These are phyloP conservation scores for Casaregolazyma lundiana DNA, from an alignment of 1,139 yeast species.

Conservation along the genomic window DNA sequence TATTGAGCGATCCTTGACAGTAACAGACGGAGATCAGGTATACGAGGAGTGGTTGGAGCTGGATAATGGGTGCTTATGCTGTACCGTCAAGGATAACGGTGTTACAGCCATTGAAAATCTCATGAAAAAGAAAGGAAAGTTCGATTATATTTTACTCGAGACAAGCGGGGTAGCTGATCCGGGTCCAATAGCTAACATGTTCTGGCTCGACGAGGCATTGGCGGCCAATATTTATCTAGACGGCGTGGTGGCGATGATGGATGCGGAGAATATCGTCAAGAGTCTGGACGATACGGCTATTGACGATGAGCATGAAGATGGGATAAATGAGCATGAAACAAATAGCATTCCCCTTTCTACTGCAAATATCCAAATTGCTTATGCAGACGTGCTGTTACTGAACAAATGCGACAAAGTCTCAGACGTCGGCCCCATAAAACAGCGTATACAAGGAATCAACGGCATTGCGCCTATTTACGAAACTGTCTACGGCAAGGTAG, in stretches of 20 bases:
- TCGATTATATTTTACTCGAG: conserved; percentile 85
- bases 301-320: conserved; percentile 52
- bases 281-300: conserved; percentile 72
- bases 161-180: conserved; percentile 99
- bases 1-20: conserved; percentile 81
- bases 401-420: conserved; percentile 65
- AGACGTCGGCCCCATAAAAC: conserved; percentile 26
- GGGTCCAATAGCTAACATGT: conserved; percentile 91
- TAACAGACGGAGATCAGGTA: conserved; percentile 48
- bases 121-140: conserved; percentile 64
- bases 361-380: conserved; percentile 84
- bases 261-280: conserved; percentile 60
- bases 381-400: conserved; percentile 76
- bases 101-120: conserved; percentile 90
- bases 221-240: conserved; percentile 82
- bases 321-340: conserved; percentile 14
- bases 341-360: conserved; percentile 50
- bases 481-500: conserved; percentile 70
- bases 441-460: conserved; percentile 56
- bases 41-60: conserved; percentile 94
- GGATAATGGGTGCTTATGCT: conserved; percentile 95
- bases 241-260: conserved; percentile 90
- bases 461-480: conserved; percentile 60
- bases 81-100: conserved; percentile 92
- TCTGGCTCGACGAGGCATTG: conserved; percentile 92